Evolutionary conservation across 2,329 filamentous ascomycete species (phyloP).

Genomic region (Fusarium beomiforme): DNA sequence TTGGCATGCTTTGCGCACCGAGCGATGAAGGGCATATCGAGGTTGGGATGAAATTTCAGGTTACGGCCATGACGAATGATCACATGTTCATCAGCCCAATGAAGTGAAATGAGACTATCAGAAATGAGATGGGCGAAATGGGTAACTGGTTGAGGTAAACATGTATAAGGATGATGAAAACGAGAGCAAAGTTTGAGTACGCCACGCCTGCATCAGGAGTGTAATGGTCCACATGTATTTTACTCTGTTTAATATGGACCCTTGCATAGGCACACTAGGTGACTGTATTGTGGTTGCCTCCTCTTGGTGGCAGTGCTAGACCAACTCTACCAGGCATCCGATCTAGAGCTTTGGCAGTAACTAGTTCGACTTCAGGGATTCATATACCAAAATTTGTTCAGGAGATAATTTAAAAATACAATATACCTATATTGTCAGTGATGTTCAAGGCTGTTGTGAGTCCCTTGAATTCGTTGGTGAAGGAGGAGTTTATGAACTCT

Average conservation of each 20-base stretch:
- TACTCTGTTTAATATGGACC: not conserved
- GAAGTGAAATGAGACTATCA: slow-evolving; percentile 22
- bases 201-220: too few species aligned
- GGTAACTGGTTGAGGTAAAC: not conserved
- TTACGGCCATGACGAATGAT: slow-evolving; percentile 64
- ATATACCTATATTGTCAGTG: too few species aligned
- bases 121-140: not conserved
- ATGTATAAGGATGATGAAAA: not conserved
- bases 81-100: slow-evolving; percentile 53
- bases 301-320: not conserved
- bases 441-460: too few species aligned
- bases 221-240: not conserved
- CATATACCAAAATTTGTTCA: not conserved
- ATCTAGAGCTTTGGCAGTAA: not conserved
- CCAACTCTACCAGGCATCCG: not conserved
- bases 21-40: slow-evolving; percentile 62
- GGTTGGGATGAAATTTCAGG: slow-evolving; percentile 68
- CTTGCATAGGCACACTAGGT: not conserved
- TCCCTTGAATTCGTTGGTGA: too few species aligned
- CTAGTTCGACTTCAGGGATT: not conserved
- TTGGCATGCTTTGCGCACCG: slow-evolving; percentile 73
- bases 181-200: not conserved
- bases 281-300: not conserved
- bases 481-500: too few species aligned
- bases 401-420: not conserved